phyloP scores from a whole-genome alignment of 2,329 filamentous ascomycete species.

The Diaporthe vexans region DNA sequence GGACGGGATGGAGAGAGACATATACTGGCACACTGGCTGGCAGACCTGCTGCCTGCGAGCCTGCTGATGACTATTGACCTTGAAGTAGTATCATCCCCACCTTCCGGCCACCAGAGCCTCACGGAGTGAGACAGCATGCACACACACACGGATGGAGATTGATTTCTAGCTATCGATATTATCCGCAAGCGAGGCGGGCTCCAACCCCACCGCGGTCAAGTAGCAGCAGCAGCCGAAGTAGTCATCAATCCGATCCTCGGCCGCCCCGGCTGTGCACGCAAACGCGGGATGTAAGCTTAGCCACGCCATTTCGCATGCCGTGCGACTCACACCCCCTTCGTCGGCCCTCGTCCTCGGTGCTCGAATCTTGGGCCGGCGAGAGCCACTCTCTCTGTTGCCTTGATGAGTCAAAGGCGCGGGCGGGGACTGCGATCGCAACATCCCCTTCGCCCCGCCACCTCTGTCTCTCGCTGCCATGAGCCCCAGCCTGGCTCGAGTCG shows the following conservation, averaged over 20 bases:
- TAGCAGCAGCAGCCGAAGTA: not conserved
- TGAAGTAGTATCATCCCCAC: too few species aligned
- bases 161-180: not conserved
- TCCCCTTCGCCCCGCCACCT: too few species aligned
- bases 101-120: too few species aligned
- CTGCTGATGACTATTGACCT: too few species aligned
- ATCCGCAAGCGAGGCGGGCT: not conserved
- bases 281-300: conserved; percentile 14
- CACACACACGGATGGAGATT: too few species aligned
- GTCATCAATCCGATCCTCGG: not conserved
- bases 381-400: not conserved
- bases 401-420: not conserved
- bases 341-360: not conserved
- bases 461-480: not conserved
- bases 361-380: not conserved
- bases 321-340: not conserved
- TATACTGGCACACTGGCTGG: not conserved
- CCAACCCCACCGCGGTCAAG: conserved; percentile 8
- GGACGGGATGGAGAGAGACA: not conserved
- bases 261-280: not conserved
- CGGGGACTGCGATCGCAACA: not conserved
- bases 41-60: not conserved
- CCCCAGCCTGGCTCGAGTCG: not conserved
- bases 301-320: not conserved
- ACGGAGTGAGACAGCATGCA: too few species aligned